phyloP scores from a whole-genome alignment of 495 filamentous ascomycete genomes.

The Penicillium flavigenum region DNA sequence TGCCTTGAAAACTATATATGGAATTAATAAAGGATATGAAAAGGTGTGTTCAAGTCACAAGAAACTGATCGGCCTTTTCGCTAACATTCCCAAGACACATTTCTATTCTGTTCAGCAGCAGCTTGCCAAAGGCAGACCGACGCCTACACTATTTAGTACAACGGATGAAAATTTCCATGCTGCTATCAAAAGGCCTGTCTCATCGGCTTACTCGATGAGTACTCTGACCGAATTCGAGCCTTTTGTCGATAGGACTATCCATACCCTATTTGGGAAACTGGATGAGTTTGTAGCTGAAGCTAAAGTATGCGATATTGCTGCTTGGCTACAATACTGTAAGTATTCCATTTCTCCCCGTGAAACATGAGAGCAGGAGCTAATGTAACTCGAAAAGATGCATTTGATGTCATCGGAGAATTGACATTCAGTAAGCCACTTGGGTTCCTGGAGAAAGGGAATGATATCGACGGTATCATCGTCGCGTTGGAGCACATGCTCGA shows the following conservation, averaged over 20 bases:
- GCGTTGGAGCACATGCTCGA: not conserved
- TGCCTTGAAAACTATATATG: constrained; percentile 29
- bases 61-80: not conserved
- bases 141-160: not conserved
- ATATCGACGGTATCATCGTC: not conserved
- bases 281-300: not conserved
- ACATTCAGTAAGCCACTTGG: not conserved
- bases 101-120: constrained; percentile 29
- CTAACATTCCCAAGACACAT: constrained; percentile 19
- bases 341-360: not conserved
- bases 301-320: not conserved
- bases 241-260: not conserved
- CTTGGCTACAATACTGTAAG: not conserved
- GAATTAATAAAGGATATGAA: constrained; percentile 21
- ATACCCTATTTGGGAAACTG: not conserved
- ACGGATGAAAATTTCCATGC: not conserved
- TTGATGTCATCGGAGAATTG: not conserved
- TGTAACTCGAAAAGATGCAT: not conserved
- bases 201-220: not conserved
- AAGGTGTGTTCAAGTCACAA: constrained; percentile 7
- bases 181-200: not conserved
- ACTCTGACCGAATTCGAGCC: not conserved
- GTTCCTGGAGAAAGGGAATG: not conserved
- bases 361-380: not conserved
- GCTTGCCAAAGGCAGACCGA: constrained; percentile 11